Conservation (phyloP, 768 basidiomycete genomes). For the Dentipellis sp. region DNA sequence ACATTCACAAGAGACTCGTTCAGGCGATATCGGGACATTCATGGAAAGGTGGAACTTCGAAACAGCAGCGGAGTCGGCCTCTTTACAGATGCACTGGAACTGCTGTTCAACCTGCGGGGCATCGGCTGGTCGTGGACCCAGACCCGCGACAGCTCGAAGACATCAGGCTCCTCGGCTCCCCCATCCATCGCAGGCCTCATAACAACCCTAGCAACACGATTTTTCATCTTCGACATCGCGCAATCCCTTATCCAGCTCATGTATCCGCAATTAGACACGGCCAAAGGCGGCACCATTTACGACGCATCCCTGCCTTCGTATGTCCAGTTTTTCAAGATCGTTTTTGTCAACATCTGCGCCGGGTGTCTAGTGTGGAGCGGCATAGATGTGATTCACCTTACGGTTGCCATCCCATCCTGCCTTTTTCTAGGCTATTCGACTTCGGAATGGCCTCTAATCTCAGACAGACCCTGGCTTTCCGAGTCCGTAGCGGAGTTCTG, state of each 20-base stretch:
- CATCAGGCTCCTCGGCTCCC: background rate
- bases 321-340: background rate
- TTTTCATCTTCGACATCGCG: background rate
- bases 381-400: slow-evolving; percentile 15
- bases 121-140: slow-evolving; percentile 10
- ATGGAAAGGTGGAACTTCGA: background rate
- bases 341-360: background rate
- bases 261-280: slow-evolving; percentile 1
- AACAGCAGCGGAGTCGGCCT: background rate
- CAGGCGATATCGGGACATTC: background rate
- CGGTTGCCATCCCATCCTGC: slow-evolving; percentile 17
- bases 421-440: slow-evolving; percentile 22
- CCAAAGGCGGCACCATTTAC: slow-evolving; percentile 3
- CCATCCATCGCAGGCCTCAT: background rate
- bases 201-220: background rate
- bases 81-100: slow-evolving; percentile 7
- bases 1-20: background rate
- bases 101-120: slow-evolving; percentile 9
- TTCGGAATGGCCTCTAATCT: slow-evolving; percentile 24
- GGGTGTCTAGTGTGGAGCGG: slow-evolving; percentile 7
- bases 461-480: slow-evolving; percentile 25
- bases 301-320: background rate
- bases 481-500: slow-evolving; percentile 30
- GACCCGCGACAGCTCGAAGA: background rate
- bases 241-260: slow-evolving; percentile 2